Base-by-base conservation (phyloP, 257 asterid genomes). In the Thymus quinquecostatus region DNA sequence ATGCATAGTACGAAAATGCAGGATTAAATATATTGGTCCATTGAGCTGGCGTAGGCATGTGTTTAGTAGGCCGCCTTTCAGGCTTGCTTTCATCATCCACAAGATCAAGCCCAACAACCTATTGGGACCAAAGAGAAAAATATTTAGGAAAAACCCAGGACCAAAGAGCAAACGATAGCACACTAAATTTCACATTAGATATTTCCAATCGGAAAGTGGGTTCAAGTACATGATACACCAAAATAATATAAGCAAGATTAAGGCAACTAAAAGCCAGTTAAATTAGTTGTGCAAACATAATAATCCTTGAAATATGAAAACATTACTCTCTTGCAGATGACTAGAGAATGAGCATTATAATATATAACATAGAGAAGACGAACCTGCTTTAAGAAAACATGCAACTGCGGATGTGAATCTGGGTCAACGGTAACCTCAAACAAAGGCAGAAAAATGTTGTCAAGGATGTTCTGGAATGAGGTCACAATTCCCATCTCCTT, bases 51-150 rank as follows among this genome's bases (percentile, higher is more conserved):
- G 97, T 91, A 62, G 96, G 99, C 99, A 94, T 94, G 86, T 94
- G 99, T 78, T 94, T 94, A 51, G 97, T 94, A 45, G 99, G 99
- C 74, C 97, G 86, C 75, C 99, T 84, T 81, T 94, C 99, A 72
- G 99, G 99, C 82, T 94, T 94, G 87, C 93, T 94, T 85, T 94
- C 99, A 47, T 94, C 99, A 75, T 94, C 99, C 84, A 94, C 99
- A 79, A 91, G 92, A 86, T 94, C 99, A 83, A 94, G 84, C 60
- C 99, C 99, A 66, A 94, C 99, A 45, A 94, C 99, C 99, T 94
- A 87, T 68, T 29, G 72, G 48, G 64, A 66, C 65, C 45, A 75
- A 56, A 68, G 56, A 69, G 5, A 68, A 38, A 47, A 72, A 73
- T 44, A 54, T 28, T 51, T 43, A 13, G 57, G 43, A 72, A 38